These are phyloP conservation scores for Miscanthus sacchariflorus DNA, from an alignment of 202 grass and related monocot species.

Conservation along the genomic window DNA sequence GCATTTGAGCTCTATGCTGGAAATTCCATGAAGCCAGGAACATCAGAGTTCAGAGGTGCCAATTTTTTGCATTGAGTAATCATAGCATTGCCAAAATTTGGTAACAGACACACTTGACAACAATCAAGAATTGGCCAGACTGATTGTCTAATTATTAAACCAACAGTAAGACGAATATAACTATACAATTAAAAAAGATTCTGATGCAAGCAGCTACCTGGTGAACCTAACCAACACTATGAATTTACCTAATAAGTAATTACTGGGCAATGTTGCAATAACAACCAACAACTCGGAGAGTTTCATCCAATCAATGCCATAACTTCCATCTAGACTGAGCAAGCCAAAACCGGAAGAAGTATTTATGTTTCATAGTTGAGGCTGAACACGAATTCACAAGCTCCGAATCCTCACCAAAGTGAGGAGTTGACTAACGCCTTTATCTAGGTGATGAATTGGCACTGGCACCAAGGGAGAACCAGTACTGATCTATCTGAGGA, in stretches of 20 bases:
- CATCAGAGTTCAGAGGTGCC: not conserved
- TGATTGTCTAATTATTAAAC: not conserved
- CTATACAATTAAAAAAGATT: not conserved
- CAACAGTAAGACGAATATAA: not conserved
- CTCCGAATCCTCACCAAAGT: not conserved
- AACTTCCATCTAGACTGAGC: conserved; percentile 10
- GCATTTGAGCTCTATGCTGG: not conserved
- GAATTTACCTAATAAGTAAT: not conserved
- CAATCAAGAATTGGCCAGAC: not conserved
- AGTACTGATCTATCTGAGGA: not conserved
- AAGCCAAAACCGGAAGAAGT: not conserved
- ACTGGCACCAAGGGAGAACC: not conserved
- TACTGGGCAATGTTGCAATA: not conserved
- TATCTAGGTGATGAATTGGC: not conserved
- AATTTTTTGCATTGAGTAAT: not conserved
- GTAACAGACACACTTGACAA: not conserved
- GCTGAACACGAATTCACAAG: not conserved
- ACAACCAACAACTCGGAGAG: not conserved
- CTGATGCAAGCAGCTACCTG: not conserved
- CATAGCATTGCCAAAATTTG: not conserved
- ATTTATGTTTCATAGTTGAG: not conserved
- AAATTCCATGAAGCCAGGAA: not conserved
- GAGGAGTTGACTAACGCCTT: not conserved
- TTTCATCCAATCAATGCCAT: not conserved
- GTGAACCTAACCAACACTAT: not conserved